Evolutionary conservation across 495 filamentous ascomycete species (phyloP).

Genomic region (Aspergillus nanangensis): DNA sequence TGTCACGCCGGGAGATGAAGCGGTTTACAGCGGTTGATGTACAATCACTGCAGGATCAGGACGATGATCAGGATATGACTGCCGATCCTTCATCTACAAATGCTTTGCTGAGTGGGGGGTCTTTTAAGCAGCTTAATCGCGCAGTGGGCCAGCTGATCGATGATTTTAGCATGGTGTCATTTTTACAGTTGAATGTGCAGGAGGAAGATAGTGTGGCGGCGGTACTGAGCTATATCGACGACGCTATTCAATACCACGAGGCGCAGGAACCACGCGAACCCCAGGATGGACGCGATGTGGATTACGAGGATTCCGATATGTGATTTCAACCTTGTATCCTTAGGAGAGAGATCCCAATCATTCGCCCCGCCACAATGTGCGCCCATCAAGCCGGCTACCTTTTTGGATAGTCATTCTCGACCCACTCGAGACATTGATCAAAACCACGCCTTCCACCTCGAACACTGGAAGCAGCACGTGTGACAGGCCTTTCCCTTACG

Average conservation of each 20-base stretch:
- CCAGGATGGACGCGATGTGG: constrained; percentile 68
- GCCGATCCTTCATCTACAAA: constrained; percentile 55
- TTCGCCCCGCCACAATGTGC: no score
- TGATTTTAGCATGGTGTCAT: constrained; percentile 96
- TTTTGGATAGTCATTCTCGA: background rate
- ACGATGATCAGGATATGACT: constrained; percentile 29
- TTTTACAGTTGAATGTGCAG: constrained; percentile 81
- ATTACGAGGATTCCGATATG: constrained; percentile 51
- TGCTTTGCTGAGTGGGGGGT: constrained; percentile 70
- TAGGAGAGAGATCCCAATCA: no score
- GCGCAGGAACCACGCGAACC: constrained; percentile 91
- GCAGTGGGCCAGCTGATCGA: constrained; percentile 89
- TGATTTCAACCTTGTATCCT: no score
- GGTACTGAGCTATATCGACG: constrained; percentile 95
- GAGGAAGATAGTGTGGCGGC: constrained; percentile 90
- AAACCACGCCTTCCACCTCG: background rate
- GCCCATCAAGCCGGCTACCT: no score
- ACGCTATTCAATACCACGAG: constrained; percentile 93
- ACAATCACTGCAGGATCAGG: constrained; percentile 67
- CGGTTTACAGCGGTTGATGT: constrained; percentile 81
- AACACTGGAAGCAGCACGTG: background rate
- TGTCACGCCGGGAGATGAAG: constrained; percentile 78
- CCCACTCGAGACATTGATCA: background rate
- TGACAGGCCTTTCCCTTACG: background rate
- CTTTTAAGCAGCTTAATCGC: constrained; percentile 73